Evolutionary conservation across 352 stramenopile genomes (phyloP), one percentile per base, ranked within the genome.

Genomic region (Phytophthora foliorum): DNA sequence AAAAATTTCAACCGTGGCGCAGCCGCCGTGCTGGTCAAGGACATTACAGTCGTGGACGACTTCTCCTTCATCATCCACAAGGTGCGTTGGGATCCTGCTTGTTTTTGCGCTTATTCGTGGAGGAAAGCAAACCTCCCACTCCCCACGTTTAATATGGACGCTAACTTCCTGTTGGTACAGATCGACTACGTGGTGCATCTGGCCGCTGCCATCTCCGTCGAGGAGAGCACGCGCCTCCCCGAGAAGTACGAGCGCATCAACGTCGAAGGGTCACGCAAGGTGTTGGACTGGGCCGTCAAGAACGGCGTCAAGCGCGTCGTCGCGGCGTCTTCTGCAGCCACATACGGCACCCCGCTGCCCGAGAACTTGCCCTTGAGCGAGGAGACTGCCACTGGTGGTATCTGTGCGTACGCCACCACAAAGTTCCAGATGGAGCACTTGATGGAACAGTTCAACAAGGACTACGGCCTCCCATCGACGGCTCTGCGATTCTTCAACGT

Each of bases 171-270:
- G 14, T 60, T 66, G 4, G 3, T 22, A 0, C 54, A 92, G 84
- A 81, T 94, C 36, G 86, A 95, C 59, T 94, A 94, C 63, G 77
- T 95, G 31, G 84, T 95, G 39, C 88, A 95, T 70, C 66, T 95
- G 22, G 88, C 88, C 7, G 88, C 88, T 29, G 88, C 88, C 10
- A 94, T 95, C 44, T 95, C 88, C 11, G 88, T 95, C 9, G 88
- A 93, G 69, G 88, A 95, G 55, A 95, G 88, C 63, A 93, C 86
- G 46, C 84, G 85, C 11, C 63, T 93, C n/a, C 86, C 86, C 3
- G 88, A 94, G 57, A 95, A 95, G 64, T 95, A 95, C 69, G 83
- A 93, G 64, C 84, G 86, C 24, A 91, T 94, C 65, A 95, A 95
- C 67, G 75, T 93, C 27, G 88, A 91, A 67, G 88, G 88, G 16